Evolutionary conservation across 2,329 filamentous ascomycete species (phyloP).

Genomic region (Thermothelomyces thermophilus): DNA sequence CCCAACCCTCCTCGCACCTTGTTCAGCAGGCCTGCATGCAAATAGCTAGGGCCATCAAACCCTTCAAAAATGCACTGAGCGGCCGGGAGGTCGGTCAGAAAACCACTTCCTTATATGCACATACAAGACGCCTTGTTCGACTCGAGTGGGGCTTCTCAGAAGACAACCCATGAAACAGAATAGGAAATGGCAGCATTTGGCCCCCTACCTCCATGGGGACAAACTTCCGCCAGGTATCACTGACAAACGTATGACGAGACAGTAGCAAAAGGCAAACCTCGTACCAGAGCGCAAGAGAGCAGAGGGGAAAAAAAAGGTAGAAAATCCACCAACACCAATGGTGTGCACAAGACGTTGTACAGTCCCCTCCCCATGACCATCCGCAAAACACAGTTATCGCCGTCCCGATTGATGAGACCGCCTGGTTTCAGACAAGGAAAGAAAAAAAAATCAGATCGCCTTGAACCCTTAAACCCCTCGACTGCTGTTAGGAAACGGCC

Average conservation of each 20-base stretch:
- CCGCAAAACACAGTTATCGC: not conserved
- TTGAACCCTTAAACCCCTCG: not conserved
- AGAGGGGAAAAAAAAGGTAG: not conserved
- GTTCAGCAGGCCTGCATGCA: too few species aligned
- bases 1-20: too few species aligned
- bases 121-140: not conserved
- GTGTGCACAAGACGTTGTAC: not conserved
- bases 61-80: too few species aligned
- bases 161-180: not conserved
- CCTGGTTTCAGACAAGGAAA: not conserved
- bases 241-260: slow-evolving; percentile 1
- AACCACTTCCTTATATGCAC: too few species aligned
- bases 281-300: not conserved
- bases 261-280: not conserved
- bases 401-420: not conserved
- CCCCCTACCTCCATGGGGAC: not conserved
- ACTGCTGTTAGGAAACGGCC: not conserved
- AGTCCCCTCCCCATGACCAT: not conserved
- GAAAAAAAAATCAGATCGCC: not conserved
- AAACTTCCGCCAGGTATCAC: slow-evolving; percentile 8
- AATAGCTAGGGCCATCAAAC: too few species aligned
- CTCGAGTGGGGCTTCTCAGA: not conserved
- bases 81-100: too few species aligned
- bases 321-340: not conserved
- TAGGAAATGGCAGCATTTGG: not conserved